Percentiles rank a stretch among this genome's conserved stretches.
These are phyloP conservation scores for Xylaria sp. DNA, from an alignment of 2,329 filamentous ascomycete species.

Conservation along the genomic window DNA sequence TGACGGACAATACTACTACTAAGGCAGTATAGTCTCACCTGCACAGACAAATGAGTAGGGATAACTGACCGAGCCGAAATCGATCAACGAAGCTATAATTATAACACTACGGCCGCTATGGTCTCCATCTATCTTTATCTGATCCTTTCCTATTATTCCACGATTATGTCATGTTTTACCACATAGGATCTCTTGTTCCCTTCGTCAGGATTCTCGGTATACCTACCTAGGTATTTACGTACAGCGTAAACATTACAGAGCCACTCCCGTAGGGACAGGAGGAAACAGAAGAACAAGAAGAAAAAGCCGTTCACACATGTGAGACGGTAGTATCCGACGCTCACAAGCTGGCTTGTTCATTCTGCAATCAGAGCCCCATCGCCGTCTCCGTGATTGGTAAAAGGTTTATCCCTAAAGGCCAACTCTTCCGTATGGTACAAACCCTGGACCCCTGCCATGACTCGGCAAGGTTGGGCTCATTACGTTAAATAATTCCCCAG, in stretches of 20 bases:
- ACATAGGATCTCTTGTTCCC: not conserved
- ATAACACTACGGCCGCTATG: not conserved
- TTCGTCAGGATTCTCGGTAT: not conserved
- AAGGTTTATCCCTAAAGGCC: conserved; percentile 24
- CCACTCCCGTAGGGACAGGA: not conserved
- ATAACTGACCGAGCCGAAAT: not conserved
- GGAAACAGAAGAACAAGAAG: too few relatives aligned
- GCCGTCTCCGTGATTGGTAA: conserved; percentile 34
- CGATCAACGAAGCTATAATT: not conserved
- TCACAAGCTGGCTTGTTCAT: conserved; percentile 28
- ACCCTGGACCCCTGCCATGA: conserved; percentile 42
- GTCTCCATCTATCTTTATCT: not conserved
- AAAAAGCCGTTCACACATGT: not conserved
- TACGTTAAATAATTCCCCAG: conserved; percentile 60
- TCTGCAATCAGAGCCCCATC: conserved; percentile 19
- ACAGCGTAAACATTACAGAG: not conserved
- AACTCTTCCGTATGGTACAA: conserved; percentile 18
- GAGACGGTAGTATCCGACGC: conserved; percentile 19
- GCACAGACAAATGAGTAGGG: not conserved
- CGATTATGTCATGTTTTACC: conserved; percentile 19
- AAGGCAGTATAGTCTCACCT: not conserved
- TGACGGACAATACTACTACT: not conserved
- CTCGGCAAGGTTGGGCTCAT: conserved; percentile 53
- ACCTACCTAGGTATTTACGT: not conserved
- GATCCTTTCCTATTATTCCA: conserved; percentile 11